phyloP scores from a whole-genome alignment of 192 early-diverging fungal genomes.

The Podochytrium sp. region DNA sequence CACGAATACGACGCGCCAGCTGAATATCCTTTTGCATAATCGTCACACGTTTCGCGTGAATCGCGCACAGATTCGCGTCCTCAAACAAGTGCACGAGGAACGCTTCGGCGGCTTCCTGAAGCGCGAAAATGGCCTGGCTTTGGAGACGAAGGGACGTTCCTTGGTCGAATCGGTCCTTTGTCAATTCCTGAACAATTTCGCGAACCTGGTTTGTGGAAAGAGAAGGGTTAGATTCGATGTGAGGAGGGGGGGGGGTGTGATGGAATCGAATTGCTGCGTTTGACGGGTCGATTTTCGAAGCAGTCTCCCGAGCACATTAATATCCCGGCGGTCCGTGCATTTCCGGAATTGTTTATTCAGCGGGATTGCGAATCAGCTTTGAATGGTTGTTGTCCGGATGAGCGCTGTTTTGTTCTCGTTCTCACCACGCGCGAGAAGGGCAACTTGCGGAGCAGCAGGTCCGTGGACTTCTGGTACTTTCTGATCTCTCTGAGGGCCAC shows the following conservation, averaged over 20 bases:
- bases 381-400: too few relatives aligned
- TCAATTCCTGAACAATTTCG: constrained; percentile 3
- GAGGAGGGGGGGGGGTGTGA: too few relatives aligned
- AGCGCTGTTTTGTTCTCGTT: neutral
- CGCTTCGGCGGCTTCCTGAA: constrained; percentile 56
- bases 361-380: too few relatives aligned
- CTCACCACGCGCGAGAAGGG: constrained; percentile 84
- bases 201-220: too few relatives aligned
- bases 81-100: constrained; percentile 87
- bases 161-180: neutral
- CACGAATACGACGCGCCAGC: constrained; percentile 85
- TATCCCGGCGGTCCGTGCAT: too few relatives aligned
- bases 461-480: constrained; percentile 80
- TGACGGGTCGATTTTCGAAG: too few relatives aligned
- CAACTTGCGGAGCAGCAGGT: constrained; percentile 78
- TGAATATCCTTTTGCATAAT: constrained; percentile 93
- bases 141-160: constrained; percentile 68
- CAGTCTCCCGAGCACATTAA: too few relatives aligned
- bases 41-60: constrained; percentile 94
- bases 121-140: constrained; percentile 71
- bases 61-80: constrained; percentile 90
- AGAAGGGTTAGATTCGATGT: too few relatives aligned
- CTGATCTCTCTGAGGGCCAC: constrained; percentile 84
- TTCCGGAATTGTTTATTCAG: too few relatives aligned
- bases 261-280: too few relatives aligned